Base-by-base conservation (phyloP, 2,329 filamentous ascomycete genomes). In the Fusarium sp. region DNA sequence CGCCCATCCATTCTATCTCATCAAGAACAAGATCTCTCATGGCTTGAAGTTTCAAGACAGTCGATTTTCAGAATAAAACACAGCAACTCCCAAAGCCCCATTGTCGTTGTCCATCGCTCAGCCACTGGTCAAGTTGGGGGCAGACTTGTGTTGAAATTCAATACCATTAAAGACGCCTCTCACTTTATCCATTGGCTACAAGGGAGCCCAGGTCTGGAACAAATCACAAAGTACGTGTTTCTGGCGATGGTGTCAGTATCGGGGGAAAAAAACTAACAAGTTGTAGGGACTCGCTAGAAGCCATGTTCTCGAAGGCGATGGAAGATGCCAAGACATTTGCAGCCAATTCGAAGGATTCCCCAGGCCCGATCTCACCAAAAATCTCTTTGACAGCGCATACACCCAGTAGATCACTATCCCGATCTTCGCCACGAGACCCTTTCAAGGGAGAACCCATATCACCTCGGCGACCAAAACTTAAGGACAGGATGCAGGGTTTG, bases 31-130 rank as follows among this genome's bases (percentile, higher is more conserved):
- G 18, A 57, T 29, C 38, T 68, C 3, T 15, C 59, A 11, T 78
- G 77, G 77, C 67, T 78, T 4, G 52, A 72, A 12, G 24, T 78
- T 40, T 59, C 58, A 12, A 59, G 45, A 11, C 42, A 56, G 7
- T 66, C 67, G n/a, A 56, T 78, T 24, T 24, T 16, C 16, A 11
- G 1, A 4, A 56, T 75, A 3, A 51, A 54, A 16, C 73, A 76
- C 43, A 58, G 63, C 8, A 66, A 60, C 14, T 60, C 61, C 0
- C 30, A 67, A 18, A 73, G 71, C 20, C 51, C 64, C 4, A 71
- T 71, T 22, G 60, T 78, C 8, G 10, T 59, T 18, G 63, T 80
- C 38, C 27, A 34, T 8, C 77, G 78, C 22, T 70, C 78, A 7
- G 20, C 49, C 5, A 58, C 42, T 10, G 18, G 29, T 9, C 30